Evolutionary conservation across 2,329 filamentous ascomycete genomes (phyloP).

Genomic region (Diaporthe vaccinii): DNA sequence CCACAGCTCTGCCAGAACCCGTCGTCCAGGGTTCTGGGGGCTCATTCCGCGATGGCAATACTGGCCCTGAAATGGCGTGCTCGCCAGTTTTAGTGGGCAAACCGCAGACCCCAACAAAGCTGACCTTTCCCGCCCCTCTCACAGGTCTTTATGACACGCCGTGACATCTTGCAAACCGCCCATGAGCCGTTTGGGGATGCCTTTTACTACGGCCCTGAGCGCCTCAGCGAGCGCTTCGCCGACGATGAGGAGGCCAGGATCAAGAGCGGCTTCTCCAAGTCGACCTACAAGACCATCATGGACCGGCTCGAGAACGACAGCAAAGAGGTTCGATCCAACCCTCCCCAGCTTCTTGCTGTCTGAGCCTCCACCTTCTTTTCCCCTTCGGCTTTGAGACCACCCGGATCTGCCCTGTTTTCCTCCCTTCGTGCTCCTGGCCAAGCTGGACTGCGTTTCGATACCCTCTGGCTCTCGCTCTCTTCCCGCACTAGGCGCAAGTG

Average conservation of each 20-base stretch:
- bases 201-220: constrained; percentile 95
- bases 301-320: constrained; percentile 79
- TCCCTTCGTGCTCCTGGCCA: not conserved
- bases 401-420: not conserved
- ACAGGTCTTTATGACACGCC: constrained; percentile 96
- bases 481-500: constrained; percentile 10
- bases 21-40: constrained; percentile 34
- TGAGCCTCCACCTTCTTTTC: constrained; percentile 42
- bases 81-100: constrained; percentile 34
- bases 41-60: constrained; percentile 29
- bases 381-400: constrained; percentile 20
- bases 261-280: constrained; percentile 75
- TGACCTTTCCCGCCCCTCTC: constrained; percentile 22
- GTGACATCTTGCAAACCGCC: constrained; percentile 83
- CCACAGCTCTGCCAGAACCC: constrained; percentile 26
- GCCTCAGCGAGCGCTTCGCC: constrained; percentile 83
- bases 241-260: constrained; percentile 70
- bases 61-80: constrained; percentile 39
- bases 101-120: not conserved
- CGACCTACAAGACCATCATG: constrained; percentile 83
- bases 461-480: not conserved
- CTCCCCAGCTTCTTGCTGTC: constrained; percentile 36
- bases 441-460: constrained; percentile 5
- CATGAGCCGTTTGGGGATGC: constrained; percentile 98
- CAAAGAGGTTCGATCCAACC: constrained; percentile 73